phyloP scores from a whole-genome alignment of 2,329 filamentous ascomycete species.

The Aspergillus texensis region DNA sequence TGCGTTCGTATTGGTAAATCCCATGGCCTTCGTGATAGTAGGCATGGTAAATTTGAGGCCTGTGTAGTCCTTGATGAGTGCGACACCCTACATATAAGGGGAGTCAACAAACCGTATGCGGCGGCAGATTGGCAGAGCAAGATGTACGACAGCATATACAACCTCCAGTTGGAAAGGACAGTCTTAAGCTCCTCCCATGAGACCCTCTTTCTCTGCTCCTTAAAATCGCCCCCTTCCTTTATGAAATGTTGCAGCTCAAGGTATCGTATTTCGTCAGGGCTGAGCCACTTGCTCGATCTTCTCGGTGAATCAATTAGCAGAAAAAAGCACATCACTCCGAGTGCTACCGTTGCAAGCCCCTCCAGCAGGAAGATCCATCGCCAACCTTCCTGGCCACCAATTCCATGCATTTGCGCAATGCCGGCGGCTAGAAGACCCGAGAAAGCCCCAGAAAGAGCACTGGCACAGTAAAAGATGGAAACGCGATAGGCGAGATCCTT shows the following conservation, averaged over 20 bases:
- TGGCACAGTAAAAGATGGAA: conserved; percentile 27
- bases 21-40: conserved; percentile 41
- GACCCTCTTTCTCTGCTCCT: background rate
- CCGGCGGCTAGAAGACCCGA: conserved; percentile 44
- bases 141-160: conserved; percentile 33
- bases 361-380: conserved; percentile 53
- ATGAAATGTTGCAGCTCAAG: conserved; percentile 16
- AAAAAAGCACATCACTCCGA: conserved; percentile 14
- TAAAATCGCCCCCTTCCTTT: conserved; percentile 12
- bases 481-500: conserved; percentile 38
- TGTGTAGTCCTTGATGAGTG: conserved; percentile 24
- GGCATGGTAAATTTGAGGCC: conserved; percentile 41
- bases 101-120: conserved; percentile 22
- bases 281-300: conserved; percentile 40
- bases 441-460: conserved; percentile 33
- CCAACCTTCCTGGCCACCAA: conserved; percentile 15
- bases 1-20: conserved; percentile 37
- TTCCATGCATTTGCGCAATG: conserved; percentile 26
- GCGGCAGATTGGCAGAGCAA: conserved; percentile 25
- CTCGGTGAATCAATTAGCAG: conserved; percentile 45
- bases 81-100: conserved; percentile 3
- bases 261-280: conserved; percentile 35
- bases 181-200: conserved; percentile 12
- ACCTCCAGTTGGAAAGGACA: conserved; percentile 12
- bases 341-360: conserved; percentile 32